phyloP scores from a whole-genome alignment of 768 basidiomycete genomes.

The Lentinula boryana region DNA sequence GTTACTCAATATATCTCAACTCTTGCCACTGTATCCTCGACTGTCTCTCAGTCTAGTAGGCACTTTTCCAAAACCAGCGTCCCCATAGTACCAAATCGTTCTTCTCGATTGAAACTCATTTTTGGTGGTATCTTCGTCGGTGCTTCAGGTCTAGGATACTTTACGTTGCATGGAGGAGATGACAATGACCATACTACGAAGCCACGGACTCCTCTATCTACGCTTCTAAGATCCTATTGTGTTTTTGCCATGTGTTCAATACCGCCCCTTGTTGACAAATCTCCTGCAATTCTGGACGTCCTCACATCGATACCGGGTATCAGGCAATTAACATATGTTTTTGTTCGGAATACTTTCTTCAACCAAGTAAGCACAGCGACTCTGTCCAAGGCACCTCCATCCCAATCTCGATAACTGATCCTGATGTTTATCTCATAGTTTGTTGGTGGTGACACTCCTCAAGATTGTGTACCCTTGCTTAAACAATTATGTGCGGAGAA shows the following conservation, averaged over 20 bases:
- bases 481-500: constrained; percentile 54
- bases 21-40: background rate
- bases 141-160: background rate
- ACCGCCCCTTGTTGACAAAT: constrained; percentile 68
- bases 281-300: constrained; percentile 56
- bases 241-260: constrained; percentile 81
- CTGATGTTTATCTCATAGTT: constrained; percentile 42
- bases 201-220: constrained; percentile 18
- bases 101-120: background rate
- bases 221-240: constrained; percentile 64
- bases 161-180: background rate
- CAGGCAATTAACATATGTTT: constrained; percentile 53
- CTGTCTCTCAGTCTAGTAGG: background rate
- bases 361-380: constrained; percentile 48
- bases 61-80: background rate
- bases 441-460: constrained; percentile 81
- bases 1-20: no score
- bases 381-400: no score
- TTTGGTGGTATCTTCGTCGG: background rate
- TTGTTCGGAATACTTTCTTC: constrained; percentile 81
- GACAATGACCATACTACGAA: background rate
- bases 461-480: constrained; percentile 60
- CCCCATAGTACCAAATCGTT: background rate
- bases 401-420: background rate
- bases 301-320: constrained; percentile 50